Evolutionary conservation across 2,329 filamentous ascomycete species (phyloP), one percentile per base, ranked within the genome.

Genomic region (Cytospora mali): DNA sequence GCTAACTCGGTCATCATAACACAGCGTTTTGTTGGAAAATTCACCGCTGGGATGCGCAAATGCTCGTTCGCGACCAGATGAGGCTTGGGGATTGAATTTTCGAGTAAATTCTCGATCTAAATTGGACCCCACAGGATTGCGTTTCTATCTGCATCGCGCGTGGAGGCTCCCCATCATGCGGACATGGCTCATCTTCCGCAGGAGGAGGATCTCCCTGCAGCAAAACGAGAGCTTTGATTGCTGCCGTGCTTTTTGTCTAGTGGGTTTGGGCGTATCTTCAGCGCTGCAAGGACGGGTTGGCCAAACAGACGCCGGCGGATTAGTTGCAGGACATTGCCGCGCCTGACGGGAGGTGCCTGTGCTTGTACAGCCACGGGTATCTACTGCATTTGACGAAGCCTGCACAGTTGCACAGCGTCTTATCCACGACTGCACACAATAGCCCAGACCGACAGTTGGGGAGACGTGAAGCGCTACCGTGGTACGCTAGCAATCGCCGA

Each of bases 271-370:
- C n/a, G 31, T 29, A 27, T 25, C 16, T 31, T 35, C 27, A 49
- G 50, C 50, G 14, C 10, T 35, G 16, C 42, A 11, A 21, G 50
- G 49, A 42, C 28, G 50, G 27, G 54, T 54, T 54, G 57, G 35
- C 23, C 35, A 23, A 21, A 53, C 50, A 59, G 57, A 48, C 57
- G 50, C 57, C 57, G 10, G 23, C 16, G 51, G 28, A 33, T n/a
- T 33, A 31, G n/a, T 3, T 53, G 31, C 33, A 29, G 28, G 33
- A 21, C 57, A 46, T 33, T 59, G 49, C 57, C 57, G 49, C 57
- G 35, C 33, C n/a, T 31, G 42, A 21, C n/a, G 11, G 42, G 21
- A 46, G 7, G 42, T 46, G 42, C 21, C 42, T 46, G 42, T n/a
- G n/a, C n/a, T 46, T 6, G 42, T 11, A 13, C 10, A 23, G 31